Conservation (phyloP, 768 basidiomycete species). For the Calocera cornea region DNA sequence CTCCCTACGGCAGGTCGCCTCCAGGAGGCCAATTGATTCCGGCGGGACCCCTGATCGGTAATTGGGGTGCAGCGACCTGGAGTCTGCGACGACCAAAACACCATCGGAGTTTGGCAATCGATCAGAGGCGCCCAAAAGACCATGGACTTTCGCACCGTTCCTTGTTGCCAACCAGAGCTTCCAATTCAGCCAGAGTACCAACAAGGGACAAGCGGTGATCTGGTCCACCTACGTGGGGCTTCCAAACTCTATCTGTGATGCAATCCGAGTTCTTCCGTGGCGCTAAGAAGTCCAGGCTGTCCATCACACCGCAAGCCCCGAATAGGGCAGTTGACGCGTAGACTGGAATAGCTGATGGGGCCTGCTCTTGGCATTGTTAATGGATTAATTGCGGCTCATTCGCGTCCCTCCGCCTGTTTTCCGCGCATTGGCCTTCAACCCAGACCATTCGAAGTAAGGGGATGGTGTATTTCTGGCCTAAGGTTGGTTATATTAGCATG, state of each 20-base stretch:
- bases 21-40: not conserved
- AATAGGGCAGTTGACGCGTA: not conserved
- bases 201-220: not conserved
- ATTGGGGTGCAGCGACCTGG: not conserved
- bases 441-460: no score
- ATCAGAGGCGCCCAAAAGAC: not conserved
- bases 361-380: no score
- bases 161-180: not conserved
- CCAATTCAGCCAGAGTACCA: not conserved
- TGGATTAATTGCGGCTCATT: no score
- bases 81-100: no score
- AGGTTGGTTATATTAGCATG: no score
- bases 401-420: no score
- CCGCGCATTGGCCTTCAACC: no score
- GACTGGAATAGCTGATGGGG: not conserved
- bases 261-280: not conserved
- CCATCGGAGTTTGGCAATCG: not conserved
- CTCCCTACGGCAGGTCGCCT: not conserved
- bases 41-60: constrained; percentile 1
- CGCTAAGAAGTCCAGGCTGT: not conserved
- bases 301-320: not conserved
- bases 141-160: not conserved
- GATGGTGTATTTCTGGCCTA: no score
- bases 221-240: not conserved
- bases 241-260: not conserved